phyloP scores from a whole-genome alignment of 768 basidiomycete genomes.

The Lentinula aciculospora region DNA sequence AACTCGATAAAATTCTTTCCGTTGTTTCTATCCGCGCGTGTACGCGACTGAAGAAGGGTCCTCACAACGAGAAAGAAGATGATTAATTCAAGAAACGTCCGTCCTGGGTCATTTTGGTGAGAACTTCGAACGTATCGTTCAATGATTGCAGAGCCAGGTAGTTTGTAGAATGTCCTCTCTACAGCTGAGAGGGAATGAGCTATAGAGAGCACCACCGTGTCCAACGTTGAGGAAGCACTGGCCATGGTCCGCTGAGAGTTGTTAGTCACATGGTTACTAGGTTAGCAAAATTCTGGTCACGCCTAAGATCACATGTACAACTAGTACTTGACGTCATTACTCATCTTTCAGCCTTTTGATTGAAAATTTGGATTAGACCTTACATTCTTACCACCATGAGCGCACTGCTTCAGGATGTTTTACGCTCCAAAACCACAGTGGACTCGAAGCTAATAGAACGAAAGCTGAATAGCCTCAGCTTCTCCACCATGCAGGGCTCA shows the following conservation, averaged over 20 bases:
- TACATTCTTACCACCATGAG: constrained; percentile 37
- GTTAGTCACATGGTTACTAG: too few species aligned
- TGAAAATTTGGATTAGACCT: background rate
- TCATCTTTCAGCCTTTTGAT: background rate
- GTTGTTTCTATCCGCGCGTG: constrained; percentile 68
- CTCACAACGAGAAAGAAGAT: constrained; percentile 84
- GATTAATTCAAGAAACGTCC: constrained; percentile 86
- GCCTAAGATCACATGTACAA: background rate
- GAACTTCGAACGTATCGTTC: constrained; percentile 92
- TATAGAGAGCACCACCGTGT: constrained; percentile 58
- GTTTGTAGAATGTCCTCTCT: constrained; percentile 63
- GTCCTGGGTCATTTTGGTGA: constrained; percentile 92
- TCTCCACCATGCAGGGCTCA: constrained; percentile 14
- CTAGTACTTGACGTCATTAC: background rate
- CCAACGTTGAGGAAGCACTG: constrained; percentile 17
- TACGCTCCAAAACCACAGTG: constrained; percentile 42
- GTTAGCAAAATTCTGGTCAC: too few species aligned
- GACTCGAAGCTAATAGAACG: constrained; percentile 28
- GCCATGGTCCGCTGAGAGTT: constrained; percentile 3
- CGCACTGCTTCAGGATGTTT: constrained; percentile 63
- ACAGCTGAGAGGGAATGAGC: constrained; percentile 52
- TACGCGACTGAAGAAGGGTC: constrained; percentile 86
- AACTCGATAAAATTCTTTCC: constrained; percentile 90
- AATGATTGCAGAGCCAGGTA: constrained; percentile 79
- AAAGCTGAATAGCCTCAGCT: constrained; percentile 24